Percentiles rank a stretch among this genome's conserved stretches.
These are phyloP conservation scores for Citrus mangshanensis DNA, from an alignment of 345 rosid genomes.

Conservation along the genomic window DNA sequence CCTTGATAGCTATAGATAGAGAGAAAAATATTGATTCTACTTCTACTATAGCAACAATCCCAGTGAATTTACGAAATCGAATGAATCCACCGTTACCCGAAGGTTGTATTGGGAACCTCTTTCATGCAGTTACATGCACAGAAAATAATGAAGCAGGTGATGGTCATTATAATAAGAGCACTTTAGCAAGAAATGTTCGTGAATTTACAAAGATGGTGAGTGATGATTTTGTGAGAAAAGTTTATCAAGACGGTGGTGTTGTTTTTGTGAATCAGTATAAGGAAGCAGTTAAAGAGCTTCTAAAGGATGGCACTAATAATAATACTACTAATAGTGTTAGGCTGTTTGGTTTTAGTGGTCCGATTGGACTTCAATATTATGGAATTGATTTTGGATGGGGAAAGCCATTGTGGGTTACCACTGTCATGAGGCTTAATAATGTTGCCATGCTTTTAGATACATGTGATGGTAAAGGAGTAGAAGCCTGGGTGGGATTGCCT, in stretches of 20 bases:
- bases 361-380: conserved; percentile 22
- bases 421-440: conserved; percentile 1
- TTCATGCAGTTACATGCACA: background rate
- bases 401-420: conserved; percentile 5
- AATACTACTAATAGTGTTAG: background rate
- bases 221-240: background rate
- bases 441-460: conserved; percentile 16
- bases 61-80: background rate
- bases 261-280: background rate
- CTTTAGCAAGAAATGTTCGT: background rate
- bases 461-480: background rate
- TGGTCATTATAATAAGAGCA: background rate
- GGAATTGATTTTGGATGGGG: conserved; percentile 27
- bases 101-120: background rate
- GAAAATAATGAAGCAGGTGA: too few relatives aligned
- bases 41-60: background rate
- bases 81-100: background rate
- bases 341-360: conserved; percentile 15
- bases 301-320: background rate
- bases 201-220: background rate
- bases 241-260: background rate
- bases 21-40: background rate
- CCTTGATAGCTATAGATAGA: background rate
- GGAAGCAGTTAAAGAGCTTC: background rate
- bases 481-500: background rate